Evolutionary conservation across 345 rosid species (phyloP), one percentile per base, ranked within the genome.

Genomic region (Firmiana major): DNA sequence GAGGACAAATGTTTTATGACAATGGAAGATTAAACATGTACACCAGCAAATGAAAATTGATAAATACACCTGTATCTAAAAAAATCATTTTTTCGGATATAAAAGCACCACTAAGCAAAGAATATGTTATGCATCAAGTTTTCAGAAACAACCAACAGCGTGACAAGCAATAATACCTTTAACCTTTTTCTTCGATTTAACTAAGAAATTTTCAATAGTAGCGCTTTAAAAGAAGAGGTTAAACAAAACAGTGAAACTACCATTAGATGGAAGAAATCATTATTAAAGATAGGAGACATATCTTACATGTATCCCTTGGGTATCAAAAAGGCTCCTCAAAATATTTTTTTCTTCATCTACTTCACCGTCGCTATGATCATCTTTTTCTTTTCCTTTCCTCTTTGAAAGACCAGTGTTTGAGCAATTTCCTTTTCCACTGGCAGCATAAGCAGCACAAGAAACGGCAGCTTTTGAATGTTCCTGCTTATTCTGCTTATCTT

Each of bases 221-320:
- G 43, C 38, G 22, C 69, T 67, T 67, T 66, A 9, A 1, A 67
- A 4, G 72, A 42, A 65, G 26, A 10, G 16, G 28, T 42, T 2
- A 16, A 63, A 38, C 45, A 38, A 9, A 64, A 64, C 26, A 31
- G 46, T 24, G 73, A 69, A 69, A 76, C 54, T 28, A 73, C 15
- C 55, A 51, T 31, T 38, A 63, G 58, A 63, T 11, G n/a, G 76
- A 76, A 21, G 70, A 63, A 69, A 77, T 60, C 48, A 71, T 34
- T 28, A 51, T 4, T 9, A 34, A 66, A 74, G 36, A 71, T 40
- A 31, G 34, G 3, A 24, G 17, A 7, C 76, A 75, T 73, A 79
- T 83, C 94, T 87, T 85, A 92, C 99, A 87, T 93, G 99, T 76
- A 96, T 88, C 78, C 98, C 99, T 66, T 89, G 83, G 59, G 99